A percentile compares a stretch with the other conserved stretches of the same genome.
These are phyloP conservation scores for Cyamopsis tetragonoloba DNA, from an alignment of 306 rosid genomes.

Conservation along the genomic window DNA sequence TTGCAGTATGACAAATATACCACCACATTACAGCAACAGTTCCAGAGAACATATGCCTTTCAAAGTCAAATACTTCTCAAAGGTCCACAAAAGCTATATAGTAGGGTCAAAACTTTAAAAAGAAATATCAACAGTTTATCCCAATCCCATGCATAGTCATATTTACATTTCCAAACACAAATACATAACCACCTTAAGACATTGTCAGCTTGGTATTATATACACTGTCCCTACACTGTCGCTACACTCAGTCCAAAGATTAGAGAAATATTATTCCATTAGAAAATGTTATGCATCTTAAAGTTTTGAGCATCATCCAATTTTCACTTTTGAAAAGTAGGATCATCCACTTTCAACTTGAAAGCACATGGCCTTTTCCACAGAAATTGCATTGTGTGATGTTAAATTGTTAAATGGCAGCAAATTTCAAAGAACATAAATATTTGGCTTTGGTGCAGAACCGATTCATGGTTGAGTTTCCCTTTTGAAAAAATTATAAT, in stretches of 20 bases:
- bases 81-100: neutral
- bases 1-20: neutral
- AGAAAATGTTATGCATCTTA: neutral
- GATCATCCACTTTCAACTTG: neutral
- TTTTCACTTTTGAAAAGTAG: neutral
- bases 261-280: neutral
- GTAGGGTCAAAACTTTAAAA: neutral
- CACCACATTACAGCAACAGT: neutral
- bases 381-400: neutral
- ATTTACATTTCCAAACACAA: neutral
- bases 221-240: too few species aligned
- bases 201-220: neutral
- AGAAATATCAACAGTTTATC: neutral
- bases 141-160: neutral
- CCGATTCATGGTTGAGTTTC: slow-evolving; percentile 1
- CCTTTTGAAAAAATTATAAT: neutral
- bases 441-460: neutral
- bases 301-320: neutral
- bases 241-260: neutral
- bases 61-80: neutral
- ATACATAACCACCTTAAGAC: slow-evolving; percentile 1
- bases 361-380: neutral
- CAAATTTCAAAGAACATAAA: neutral
- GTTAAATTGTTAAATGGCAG: neutral
- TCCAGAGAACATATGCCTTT: neutral